Evolutionary conservation across 306 rosid species (phyloP).

Genomic region (Acacia crassicarpa): DNA sequence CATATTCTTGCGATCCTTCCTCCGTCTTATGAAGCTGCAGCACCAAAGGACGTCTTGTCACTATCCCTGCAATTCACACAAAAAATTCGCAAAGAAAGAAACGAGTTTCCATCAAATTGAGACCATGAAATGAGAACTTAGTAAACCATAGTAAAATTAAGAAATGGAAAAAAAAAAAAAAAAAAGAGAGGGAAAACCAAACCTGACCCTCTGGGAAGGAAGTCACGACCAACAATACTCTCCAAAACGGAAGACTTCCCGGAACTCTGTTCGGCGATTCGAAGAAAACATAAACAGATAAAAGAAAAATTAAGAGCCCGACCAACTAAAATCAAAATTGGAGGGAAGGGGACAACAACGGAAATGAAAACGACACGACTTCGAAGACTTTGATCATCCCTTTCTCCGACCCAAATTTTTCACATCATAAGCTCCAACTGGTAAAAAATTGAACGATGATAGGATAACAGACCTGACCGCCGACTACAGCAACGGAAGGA

Average conservation of each 20-base stretch:
- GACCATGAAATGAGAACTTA: neutral
- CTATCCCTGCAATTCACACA: slow-evolving; percentile 71
- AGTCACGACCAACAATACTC: slow-evolving; percentile 96
- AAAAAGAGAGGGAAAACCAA: neutral
- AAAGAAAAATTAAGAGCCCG: neutral
- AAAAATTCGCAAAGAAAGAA: neutral
- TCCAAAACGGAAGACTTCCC: slow-evolving; percentile 97
- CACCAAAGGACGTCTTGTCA: slow-evolving; percentile 93
- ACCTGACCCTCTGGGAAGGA: slow-evolving; percentile 99
- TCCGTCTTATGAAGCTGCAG: slow-evolving; percentile 94
- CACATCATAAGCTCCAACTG: neutral
- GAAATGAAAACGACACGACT: neutral
- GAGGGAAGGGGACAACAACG: neutral
- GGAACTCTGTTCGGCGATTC: slow-evolving; percentile 68
- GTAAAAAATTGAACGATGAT: neutral
- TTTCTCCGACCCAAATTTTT: neutral
- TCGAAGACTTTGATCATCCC: neutral
- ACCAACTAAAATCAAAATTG: neutral
- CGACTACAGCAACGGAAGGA: slow-evolving; percentile 94
- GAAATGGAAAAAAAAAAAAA: neutral
- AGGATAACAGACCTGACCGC: slow-evolving; percentile 72
- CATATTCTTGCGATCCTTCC: slow-evolving; percentile 69
- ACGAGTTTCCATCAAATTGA: neutral
- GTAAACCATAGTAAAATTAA: neutral
- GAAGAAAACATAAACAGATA: neutral